A percentile compares a stretch with the other conserved stretches of the same genome.
These are phyloP conservation scores for Acorus calamus DNA, from an alignment of 106 monocot genomes.

Conservation along the genomic window DNA sequence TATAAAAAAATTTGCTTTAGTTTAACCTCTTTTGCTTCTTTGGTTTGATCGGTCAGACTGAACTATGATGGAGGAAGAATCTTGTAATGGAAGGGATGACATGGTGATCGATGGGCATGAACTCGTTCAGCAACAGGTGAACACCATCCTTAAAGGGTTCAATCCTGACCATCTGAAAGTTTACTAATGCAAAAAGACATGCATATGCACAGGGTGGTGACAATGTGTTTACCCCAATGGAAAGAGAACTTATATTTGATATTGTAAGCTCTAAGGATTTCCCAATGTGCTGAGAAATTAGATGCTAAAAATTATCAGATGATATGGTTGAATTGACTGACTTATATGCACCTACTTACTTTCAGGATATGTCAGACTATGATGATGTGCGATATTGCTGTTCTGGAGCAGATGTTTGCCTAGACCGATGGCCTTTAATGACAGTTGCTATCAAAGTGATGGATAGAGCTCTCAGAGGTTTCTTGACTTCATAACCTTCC, in stretches of 20 bases:
- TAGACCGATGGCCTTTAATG: conserved; percentile 95
- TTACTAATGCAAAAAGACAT: conserved; percentile 73
- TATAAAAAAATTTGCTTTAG: no score
- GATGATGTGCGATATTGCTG: conserved; percentile 95
- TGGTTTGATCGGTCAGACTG: no score
- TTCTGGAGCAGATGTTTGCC: conserved; percentile 87
- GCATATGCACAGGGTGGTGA: conserved; percentile 73
- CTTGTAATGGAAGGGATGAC: conserved; percentile 15
- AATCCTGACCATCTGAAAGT: conserved; percentile 49
- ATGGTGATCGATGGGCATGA: conserved; percentile 53
- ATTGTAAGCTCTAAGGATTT: conserved; percentile 55
- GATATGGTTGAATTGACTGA: not conserved
- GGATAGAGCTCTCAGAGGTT: conserved; percentile 84
- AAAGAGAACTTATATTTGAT: conserved; percentile 94
- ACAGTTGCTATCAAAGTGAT: conserved; percentile 90
- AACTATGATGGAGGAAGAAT: conserved; percentile 22
- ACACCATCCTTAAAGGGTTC: conserved; percentile 16
- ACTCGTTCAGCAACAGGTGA: conserved; percentile 3
- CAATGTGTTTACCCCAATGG: conserved; percentile 60
- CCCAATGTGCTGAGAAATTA: not conserved
- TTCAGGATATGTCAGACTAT: conserved; percentile 93
- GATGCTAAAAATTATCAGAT: no score
- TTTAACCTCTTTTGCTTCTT: no score
- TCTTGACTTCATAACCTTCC: no score
- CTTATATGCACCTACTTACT: not conserved